Conservation (phyloP, 2,329 filamentous ascomycete genomes). For the Phoma herbarum region DNA sequence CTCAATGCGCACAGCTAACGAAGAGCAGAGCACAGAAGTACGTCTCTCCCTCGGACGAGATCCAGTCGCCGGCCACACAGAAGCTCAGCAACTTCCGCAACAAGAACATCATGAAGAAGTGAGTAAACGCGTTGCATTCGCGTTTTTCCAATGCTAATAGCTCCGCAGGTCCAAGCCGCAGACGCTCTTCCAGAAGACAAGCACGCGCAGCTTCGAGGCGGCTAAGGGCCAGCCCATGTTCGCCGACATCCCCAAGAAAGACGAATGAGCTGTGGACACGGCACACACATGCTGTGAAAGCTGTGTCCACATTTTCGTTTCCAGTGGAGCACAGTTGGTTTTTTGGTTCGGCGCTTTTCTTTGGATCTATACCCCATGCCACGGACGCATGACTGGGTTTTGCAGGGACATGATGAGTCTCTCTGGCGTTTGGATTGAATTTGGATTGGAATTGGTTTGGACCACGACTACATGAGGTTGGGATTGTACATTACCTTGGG, state of each 20-base stretch:
- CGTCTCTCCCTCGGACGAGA: conserved; percentile 85
- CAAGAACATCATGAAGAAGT: conserved; percentile 80
- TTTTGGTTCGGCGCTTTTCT: conserved; percentile 22
- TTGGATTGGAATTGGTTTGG: conserved; percentile 3
- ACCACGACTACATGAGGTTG: conserved; percentile 27
- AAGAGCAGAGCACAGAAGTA: conserved; percentile 64
- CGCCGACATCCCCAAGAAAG: conserved; percentile 48
- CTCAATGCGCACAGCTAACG: conserved; percentile 26
- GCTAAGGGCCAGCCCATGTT: conserved; percentile 48
- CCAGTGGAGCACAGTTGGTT: conserved; percentile 10
- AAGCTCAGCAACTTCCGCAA: conserved; percentile 83
- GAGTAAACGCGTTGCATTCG: conserved; percentile 1
- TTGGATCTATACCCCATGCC: conserved; percentile 26
- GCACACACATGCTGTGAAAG: conserved; percentile 10
- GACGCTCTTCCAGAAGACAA: conserved; percentile 54
- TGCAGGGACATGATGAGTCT: conserved; percentile 7
- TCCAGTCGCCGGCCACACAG: conserved; percentile 85
- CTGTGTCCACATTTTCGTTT: conserved; percentile 13
- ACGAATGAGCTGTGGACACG: conserved; percentile 15
- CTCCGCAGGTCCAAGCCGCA: conserved; percentile 49
- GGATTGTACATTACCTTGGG: conserved; percentile 15
- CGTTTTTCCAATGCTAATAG: conserved; percentile 21
- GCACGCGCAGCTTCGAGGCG: conserved; percentile 51
- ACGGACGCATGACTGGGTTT: conserved; percentile 17
- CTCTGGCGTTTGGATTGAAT: conserved; percentile 16